phyloP scores from a whole-genome alignment of 2,329 filamentous ascomycete genomes.

The Fusarium bulbicola region DNA sequence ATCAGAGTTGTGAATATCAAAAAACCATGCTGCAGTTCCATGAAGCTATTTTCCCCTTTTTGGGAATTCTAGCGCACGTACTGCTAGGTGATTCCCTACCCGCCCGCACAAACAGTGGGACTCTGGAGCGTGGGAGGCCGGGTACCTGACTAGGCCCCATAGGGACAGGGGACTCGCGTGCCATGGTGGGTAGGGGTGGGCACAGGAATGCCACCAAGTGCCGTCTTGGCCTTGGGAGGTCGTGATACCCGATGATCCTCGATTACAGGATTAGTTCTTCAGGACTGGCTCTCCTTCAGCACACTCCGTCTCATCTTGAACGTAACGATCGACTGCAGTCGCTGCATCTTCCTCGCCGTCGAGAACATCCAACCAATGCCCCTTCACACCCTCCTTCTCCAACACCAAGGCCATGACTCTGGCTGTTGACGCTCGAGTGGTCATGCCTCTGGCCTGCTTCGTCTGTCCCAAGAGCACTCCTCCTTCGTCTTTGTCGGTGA shows the following conservation, averaged over 20 bases:
- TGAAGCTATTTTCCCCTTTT: not conserved
- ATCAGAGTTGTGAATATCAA: conserved; percentile 12
- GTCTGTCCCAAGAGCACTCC: conserved; percentile 55
- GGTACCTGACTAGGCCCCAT: not conserved
- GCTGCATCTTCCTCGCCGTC: conserved; percentile 56
- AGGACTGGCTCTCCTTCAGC: conserved; percentile 36
- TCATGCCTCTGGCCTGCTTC: conserved; percentile 47
- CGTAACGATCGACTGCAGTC: conserved; percentile 34
- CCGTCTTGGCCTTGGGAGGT: not conserved
- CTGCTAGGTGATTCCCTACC: not conserved
- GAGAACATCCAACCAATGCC: conserved; percentile 60
- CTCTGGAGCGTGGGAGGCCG: not conserved
- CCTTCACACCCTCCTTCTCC: conserved; percentile 53
- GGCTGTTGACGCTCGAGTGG: conserved; percentile 66
- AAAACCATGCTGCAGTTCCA: conserved; percentile 8
- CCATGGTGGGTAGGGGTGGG: not conserved
- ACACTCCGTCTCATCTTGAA: conserved; percentile 36
- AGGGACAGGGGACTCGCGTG: not conserved
- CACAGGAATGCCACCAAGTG: not conserved
- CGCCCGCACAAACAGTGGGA: conserved; percentile 7
- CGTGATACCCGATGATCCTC: not conserved
- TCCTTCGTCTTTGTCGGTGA: conserved; percentile 58
- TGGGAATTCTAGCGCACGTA: conserved; percentile 6
- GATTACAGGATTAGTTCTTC: conserved; percentile 7
- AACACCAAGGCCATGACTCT: conserved; percentile 58